Conservation (phyloP, 495 filamentous ascomycete species). For the Lepraria neglecta region DNA sequence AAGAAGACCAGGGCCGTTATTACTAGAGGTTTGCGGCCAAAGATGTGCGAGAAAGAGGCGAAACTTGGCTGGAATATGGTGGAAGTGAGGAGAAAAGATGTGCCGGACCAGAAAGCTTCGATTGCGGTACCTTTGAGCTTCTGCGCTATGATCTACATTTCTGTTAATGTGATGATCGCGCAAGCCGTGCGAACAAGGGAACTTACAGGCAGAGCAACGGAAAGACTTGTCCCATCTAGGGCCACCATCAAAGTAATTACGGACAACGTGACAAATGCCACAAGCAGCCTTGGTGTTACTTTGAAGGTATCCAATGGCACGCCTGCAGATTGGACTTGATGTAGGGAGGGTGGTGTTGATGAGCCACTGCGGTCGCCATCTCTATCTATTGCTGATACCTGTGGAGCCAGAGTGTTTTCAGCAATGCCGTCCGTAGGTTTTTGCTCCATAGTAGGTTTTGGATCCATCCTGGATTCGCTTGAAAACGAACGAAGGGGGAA, state of each 20-base stretch:
- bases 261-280: slow-evolving; percentile 48
- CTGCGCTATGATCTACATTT: slow-evolving; percentile 34
- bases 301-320: slow-evolving; percentile 24
- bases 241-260: slow-evolving; percentile 62
- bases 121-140: slow-evolving; percentile 48
- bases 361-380: not conserved
- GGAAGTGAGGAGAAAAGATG: slow-evolving; percentile 47
- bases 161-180: slow-evolving; percentile 5
- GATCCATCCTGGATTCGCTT: too few species aligned
- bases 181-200: not conserved
- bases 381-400: not conserved
- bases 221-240: slow-evolving; percentile 67
- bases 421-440: slow-evolving; percentile 1
- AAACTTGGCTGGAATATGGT: slow-evolving; percentile 49
- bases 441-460: not conserved
- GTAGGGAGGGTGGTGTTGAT: not conserved
- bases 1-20: slow-evolving; percentile 33
- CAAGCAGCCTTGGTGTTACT: slow-evolving; percentile 25
- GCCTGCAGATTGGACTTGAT: slow-evolving; percentile 14
- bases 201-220: slow-evolving; percentile 62
- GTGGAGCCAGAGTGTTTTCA: not conserved
- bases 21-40: slow-evolving; percentile 36
- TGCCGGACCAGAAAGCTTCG: slow-evolving; percentile 55
- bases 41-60: slow-evolving; percentile 34
- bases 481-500: too few species aligned